Evolutionary conservation across 257 asterid genomes (phyloP).

Genomic region (Henckelia pumila): DNA sequence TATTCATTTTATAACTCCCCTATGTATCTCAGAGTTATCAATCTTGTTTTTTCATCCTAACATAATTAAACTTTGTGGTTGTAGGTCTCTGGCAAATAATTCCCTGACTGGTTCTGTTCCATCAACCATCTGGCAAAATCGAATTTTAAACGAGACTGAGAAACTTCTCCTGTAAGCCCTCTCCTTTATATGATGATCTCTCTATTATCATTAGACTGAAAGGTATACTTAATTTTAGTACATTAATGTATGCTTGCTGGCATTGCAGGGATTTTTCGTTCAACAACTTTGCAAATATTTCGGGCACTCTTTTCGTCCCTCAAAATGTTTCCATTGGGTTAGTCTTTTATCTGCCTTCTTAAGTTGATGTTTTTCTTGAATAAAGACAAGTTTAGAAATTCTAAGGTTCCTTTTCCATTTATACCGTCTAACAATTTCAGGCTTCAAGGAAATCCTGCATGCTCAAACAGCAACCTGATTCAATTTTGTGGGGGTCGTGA

Average conservation of each 20-base stretch:
- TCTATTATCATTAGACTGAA: background rate
- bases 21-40: background rate
- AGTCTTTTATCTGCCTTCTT: conserved; percentile 21
- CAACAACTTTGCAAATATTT: conserved; percentile 56
- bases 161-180: conserved; percentile 64
- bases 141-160: conserved; percentile 59
- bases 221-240: conserved; percentile 5
- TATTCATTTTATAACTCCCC: background rate
- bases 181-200: conserved; percentile 5
- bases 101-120: conserved; percentile 77
- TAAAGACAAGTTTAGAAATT: background rate
- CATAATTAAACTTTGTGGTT: conserved; percentile 16
- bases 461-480: conserved; percentile 34
- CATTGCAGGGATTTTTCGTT: conserved; percentile 71
- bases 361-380: conserved; percentile 10
- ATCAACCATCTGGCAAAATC: conserved; percentile 72
- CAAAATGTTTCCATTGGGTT: conserved; percentile 74
- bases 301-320: conserved; percentile 45
- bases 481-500: conserved; percentile 55
- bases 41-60: too few species aligned
- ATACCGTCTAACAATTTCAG: conserved; percentile 36
- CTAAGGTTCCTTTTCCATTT: background rate
- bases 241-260: conserved; percentile 10
- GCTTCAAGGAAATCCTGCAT: conserved; percentile 79
- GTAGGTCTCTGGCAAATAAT: conserved; percentile 82